These are phyloP conservation scores for Xylariaceae sp. DNA, from an alignment of 2,329 filamentous ascomycete species.

Conservation along the genomic window DNA sequence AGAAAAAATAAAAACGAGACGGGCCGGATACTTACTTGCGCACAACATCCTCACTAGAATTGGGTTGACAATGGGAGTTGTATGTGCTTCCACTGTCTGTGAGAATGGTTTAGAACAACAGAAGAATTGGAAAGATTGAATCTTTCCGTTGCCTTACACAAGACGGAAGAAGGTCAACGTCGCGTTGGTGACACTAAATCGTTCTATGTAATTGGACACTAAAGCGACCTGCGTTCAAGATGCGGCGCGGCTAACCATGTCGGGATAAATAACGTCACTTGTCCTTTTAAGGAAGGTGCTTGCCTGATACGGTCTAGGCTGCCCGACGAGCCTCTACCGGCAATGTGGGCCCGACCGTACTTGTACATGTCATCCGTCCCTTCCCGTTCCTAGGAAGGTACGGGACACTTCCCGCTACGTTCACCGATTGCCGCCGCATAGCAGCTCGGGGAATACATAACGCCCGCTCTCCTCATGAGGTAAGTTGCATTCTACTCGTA, in stretches of 20 bases:
- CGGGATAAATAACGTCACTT: no score
- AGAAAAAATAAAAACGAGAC: neutral
- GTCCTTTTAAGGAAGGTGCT: no score
- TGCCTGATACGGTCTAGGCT: no score
- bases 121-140: constrained; percentile 8
- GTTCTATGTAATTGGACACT: constrained; percentile 15
- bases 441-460: no score
- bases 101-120: constrained; percentile 4
- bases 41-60: constrained; percentile 40
- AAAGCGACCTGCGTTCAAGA: neutral
- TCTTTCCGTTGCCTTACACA: constrained; percentile 7
- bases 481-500: neutral
- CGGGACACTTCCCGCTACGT: neutral
- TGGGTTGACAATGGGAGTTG: constrained; percentile 12
- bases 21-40: constrained; percentile 36
- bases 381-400: no score
- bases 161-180: neutral
- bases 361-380: no score
- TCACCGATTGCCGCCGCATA: neutral
- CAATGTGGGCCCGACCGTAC: no score
- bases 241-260: neutral
- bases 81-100: constrained; percentile 2
- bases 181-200: constrained; percentile 11
- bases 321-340: no score
- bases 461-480: no score